Evolutionary conservation across 371 early-diverging fungal genomes (phyloP), one percentile per base, ranked within the genome.

Genomic region (Nematocida ausubeli): DNA sequence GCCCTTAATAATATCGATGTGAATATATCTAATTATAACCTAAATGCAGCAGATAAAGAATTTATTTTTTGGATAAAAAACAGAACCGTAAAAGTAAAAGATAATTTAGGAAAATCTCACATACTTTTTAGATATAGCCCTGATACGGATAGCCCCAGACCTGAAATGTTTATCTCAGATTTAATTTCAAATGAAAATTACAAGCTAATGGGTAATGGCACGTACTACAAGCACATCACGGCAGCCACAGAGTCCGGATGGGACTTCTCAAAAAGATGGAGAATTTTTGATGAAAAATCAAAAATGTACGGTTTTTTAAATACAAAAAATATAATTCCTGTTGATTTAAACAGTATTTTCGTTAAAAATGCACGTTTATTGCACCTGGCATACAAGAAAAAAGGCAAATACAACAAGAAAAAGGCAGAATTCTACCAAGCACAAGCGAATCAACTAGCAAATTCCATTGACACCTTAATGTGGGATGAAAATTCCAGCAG

Each of bases 211-310:
- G 34, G 26, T 5, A 12, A 28, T 6, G 6, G 7, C 24, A 40
- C 14, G 32, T 57, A 50, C 78, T 75, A 50, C 68, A 56, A 3
- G n/a, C 65, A 75, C 44, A 75, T 75, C 16, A 37, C 6, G 19
- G 86, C 92, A 0, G 91, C 89, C 26, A 92, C 95, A 2, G 93
- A 94, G 83, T 88, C 90, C 19, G 95, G 94, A 7, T 91, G 91
- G 91, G 93, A 93, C 84, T 93, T 89, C 80, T 88, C 90, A 22
- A 87, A 89, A 2, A 87, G 93, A 35, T 92, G 91, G 91, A 83
- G 89, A 3, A 40, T 35, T 16, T 75, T 42, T 34, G 9, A 52
- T 57, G 19, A 12, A 19, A 19, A 69, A 4, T 81, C 9, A 42
- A 56, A 55, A n/a, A 47, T 68, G 3, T 51, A 69, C 14, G 60